These are phyloP conservation scores for Solanum dulcamara DNA, from an alignment of 257 asterid genomes.

Conservation along the genomic window DNA sequence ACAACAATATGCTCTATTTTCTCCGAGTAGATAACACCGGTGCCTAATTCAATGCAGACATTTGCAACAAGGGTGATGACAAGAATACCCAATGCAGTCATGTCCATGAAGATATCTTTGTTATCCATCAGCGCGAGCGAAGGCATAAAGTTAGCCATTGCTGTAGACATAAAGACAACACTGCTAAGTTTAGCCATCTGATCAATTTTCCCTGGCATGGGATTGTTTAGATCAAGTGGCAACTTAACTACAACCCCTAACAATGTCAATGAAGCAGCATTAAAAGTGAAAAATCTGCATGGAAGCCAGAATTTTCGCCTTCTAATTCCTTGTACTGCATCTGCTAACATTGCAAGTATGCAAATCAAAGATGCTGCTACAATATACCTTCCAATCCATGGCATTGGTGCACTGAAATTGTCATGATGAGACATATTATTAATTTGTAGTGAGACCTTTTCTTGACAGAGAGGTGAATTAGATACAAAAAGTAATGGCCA, in stretches of 20 bases:
- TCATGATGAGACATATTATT: background rate
- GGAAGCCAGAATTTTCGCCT: conserved; percentile 12
- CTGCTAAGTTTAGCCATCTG: conserved; percentile 14
- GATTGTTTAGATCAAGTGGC: conserved; percentile 5
- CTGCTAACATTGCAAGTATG: conserved; percentile 5
- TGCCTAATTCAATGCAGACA: background rate
- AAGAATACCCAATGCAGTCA: conserved; percentile 2
- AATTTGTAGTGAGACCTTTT: background rate
- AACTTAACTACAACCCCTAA: conserved; percentile 5
- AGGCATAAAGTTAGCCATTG: conserved; percentile 5
- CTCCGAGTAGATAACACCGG: background rate
- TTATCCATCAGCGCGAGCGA: conserved; percentile 1
- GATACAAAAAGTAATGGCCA: background rate
- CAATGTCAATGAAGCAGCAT: conserved; percentile 8
- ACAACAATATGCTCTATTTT: conserved; percentile 35
- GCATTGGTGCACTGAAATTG: conserved; percentile 21
- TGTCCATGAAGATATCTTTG: background rate
- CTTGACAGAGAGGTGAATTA: background rate
- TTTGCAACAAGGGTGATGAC: background rate
- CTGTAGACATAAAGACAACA: conserved; percentile 5
- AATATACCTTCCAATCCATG: conserved; percentile 24
- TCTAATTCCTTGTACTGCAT: background rate
- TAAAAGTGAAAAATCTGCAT: conserved; percentile 6
- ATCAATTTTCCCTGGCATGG: background rate
- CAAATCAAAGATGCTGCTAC: conserved; percentile 9